These are phyloP conservation scores for Ensete ventricosum DNA, from an alignment of 176 grass and related monocot genomes.

Conservation along the genomic window DNA sequence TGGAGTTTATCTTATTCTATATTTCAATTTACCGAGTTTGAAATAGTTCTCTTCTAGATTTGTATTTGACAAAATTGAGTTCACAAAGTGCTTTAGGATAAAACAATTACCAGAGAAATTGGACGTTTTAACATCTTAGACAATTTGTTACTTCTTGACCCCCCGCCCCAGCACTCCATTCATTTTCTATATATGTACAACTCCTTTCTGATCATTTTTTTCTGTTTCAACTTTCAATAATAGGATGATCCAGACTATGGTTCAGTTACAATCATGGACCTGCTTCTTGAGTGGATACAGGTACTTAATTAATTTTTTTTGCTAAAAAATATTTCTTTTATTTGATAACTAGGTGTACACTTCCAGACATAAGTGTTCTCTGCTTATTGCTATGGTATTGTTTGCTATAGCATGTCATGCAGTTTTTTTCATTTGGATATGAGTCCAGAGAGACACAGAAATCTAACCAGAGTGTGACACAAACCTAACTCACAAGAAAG, in stretches of 20 bases:
- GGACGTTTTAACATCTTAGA: background rate
- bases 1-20: background rate
- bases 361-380: no score
- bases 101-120: background rate
- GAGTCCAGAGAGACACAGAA: no score
- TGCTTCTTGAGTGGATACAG: constrained; percentile 59
- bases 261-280: constrained; percentile 20
- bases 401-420: no score
- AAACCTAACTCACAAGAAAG: no score
- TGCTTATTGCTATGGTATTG: no score
- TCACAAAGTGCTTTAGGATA: background rate
- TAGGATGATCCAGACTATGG: constrained; percentile 30
- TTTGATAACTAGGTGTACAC: background rate
- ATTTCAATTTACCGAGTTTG: background rate
- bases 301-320: constrained; percentile 20
- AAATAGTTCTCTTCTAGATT: background rate
- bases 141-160: no score
- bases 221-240: constrained; percentile 22
- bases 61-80: background rate
- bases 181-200: background rate
- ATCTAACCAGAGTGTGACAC: no score
- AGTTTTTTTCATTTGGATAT: no score
- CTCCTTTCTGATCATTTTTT: background rate
- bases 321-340: background rate
- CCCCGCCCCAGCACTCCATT: no score